phyloP scores from a whole-genome alignment of 768 basidiomycete genomes.

The Mrakia gelida region DNA sequence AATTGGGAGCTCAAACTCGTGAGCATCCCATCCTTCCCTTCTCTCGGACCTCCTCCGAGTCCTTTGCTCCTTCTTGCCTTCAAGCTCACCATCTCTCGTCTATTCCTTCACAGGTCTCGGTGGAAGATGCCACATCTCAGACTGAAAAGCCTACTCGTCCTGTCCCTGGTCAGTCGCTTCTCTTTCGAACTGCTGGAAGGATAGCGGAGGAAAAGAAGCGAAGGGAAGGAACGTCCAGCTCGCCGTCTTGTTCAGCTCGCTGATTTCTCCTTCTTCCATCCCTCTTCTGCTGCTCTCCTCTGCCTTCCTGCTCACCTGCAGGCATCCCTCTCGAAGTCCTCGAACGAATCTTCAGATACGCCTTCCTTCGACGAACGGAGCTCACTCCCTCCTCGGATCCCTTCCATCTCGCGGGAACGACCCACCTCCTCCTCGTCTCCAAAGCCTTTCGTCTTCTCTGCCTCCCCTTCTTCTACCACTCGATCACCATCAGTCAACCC shows the following conservation, averaged over 20 bases:
- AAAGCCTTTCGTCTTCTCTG: not conserved
- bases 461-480: conserved; percentile 1
- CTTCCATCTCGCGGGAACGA: not conserved
- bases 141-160: not conserved
- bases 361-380: not conserved
- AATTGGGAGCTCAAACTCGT: too few species aligned
- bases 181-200: too few species aligned
- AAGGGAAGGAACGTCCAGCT: too few species aligned
- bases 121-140: too few species aligned
- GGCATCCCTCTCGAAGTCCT: not conserved
- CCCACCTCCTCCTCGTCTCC: not conserved
- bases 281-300: too few species aligned
- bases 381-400: not conserved
- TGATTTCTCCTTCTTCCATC: too few species aligned
- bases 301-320: not conserved
- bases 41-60: not conserved
- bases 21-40: too few species aligned
- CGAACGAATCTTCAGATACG: not conserved
- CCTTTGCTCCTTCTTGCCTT: not conserved
- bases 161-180: not conserved
- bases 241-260: too few species aligned
- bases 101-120: not conserved
- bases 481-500: conserved; percentile 1
- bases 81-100: not conserved
- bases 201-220: too few species aligned